phyloP scores from a whole-genome alignment of 345 rosid genomes.

The Murraya paniculata region DNA sequence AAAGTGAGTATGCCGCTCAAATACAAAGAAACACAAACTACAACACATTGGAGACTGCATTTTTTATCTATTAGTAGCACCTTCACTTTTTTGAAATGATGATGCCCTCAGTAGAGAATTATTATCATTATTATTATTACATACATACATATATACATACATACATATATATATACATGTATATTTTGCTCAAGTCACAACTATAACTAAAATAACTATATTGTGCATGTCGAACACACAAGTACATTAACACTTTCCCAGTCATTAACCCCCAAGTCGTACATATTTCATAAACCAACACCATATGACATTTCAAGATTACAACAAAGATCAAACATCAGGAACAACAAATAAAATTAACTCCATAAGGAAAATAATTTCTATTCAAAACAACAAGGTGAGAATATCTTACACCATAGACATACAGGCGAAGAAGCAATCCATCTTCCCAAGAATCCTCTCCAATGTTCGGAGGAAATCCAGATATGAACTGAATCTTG shows the following conservation, averaged over 20 bases:
- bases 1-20: no score
- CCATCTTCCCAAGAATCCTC: conserved; percentile 32
- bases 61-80: no score
- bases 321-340: not conserved
- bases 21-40: no score
- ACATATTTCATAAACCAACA: not conserved
- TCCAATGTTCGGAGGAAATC: conserved; percentile 27
- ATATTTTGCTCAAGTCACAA: no score
- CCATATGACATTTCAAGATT: not conserved
- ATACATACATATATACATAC: no score
- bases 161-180: no score
- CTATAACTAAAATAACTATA: not conserved
- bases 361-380: not conserved
- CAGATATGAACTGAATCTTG: conserved; percentile 28
- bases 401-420: conserved; percentile 64
- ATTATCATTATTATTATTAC: no score
- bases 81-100: no score
- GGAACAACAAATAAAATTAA: not conserved
- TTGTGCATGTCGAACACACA: not conserved
- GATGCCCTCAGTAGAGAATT: no score
- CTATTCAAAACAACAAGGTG: conserved; percentile 3
- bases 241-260: not conserved
- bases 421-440: conserved; percentile 41
- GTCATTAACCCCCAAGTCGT: not conserved
- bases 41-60: no score